Evolutionary conservation across 2,329 filamentous ascomycete species (phyloP).

Genomic region (Xylariaceae sp.): DNA sequence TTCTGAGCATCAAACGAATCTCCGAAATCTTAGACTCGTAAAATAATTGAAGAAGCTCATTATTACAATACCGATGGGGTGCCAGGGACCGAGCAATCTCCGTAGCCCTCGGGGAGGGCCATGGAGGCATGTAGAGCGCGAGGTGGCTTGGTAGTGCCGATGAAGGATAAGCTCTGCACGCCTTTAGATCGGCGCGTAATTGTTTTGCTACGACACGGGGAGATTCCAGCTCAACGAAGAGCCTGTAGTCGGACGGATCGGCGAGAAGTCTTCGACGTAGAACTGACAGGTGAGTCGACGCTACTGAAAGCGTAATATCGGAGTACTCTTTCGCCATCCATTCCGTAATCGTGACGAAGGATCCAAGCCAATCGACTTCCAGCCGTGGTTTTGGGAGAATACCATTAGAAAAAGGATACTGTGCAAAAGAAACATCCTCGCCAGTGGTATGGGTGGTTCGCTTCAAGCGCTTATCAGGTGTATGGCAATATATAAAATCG

Average conservation of each 20-base stretch:
- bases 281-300: not conserved
- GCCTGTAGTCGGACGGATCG: slow-evolving; percentile 2
- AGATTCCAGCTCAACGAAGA: slow-evolving; percentile 7
- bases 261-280: slow-evolving; percentile 5
- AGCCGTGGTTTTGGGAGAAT: slow-evolving; percentile 6
- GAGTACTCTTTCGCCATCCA: slow-evolving; percentile 12
- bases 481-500: slow-evolving; percentile 5
- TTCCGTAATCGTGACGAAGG: slow-evolving; percentile 3
- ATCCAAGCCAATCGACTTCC: slow-evolving; percentile 12
- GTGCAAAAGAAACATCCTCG: slow-evolving; percentile 1
- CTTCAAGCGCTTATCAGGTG: not conserved
- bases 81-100: slow-evolving; percentile 1
- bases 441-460: not conserved
- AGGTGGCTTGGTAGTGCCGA: slow-evolving; percentile 7
- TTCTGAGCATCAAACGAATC: slow-evolving; percentile 1
- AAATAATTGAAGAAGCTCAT: slow-evolving; percentile 2
- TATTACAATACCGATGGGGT: not conserved
- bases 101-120: not conserved
- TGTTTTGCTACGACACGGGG: slow-evolving; percentile 8
- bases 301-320: slow-evolving; percentile 3
- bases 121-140: slow-evolving; percentile 13
- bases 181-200: slow-evolving; percentile 2
- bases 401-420: not conserved
- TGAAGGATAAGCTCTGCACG: not conserved
- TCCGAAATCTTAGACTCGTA: slow-evolving; percentile 10